Evolutionary conservation across 1,284 basidiomycete species (phyloP), one percentile per base, ranked within the genome.

Genomic region (Melampsora larici-populina): DNA sequence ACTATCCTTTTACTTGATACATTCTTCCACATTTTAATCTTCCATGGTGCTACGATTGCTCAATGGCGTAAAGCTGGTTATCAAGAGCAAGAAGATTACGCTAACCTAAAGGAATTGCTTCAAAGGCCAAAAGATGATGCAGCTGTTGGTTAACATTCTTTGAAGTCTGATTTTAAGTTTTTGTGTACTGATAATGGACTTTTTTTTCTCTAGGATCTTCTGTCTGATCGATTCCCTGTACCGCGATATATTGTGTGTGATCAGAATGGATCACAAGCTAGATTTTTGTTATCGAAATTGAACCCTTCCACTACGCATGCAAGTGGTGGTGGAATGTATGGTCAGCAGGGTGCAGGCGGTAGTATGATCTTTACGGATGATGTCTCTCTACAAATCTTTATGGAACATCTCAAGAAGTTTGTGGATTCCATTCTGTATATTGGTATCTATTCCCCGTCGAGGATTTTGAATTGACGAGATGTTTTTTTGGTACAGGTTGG

Each of bases 11-110:
- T 99, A n/a, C 90, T 99, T 79, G 97, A 99, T 84, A 99, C 97
- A 3, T 99, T 97, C 89, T 99, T 99, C 93, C 97, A 99, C 84
- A 97, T 99, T 81, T 91, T 99, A 82, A 99, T 99, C 85, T 99
- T 97, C 91, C 95, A 99, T 84, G 97, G 97, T 40, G 94, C 96
- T 85, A 94, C 94, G 21, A 89, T 99, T 73, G 94, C 96, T 0
- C 92, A 95, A 84, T 99, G 97, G 97, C 89, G 96, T 78, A 98
- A 99, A 85, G 93, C 94, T n/a, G 94, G 95, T 8, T 99, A 99
- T 84, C 97, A 99, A 83, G 95, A 99, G 11, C 95, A 98, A 85
- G 96, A 98, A 83, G 96, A 94, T 48, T 97, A 99, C 81, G 97
- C 98, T 84, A 98, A 98, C 86, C 94, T 99, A 86, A 94, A 94